Percentiles rank a stretch among this genome's conserved stretches.
Conservation (phyloP, 1,139 yeast genomes). For the Lodderomyces jiufengensis region DNA sequence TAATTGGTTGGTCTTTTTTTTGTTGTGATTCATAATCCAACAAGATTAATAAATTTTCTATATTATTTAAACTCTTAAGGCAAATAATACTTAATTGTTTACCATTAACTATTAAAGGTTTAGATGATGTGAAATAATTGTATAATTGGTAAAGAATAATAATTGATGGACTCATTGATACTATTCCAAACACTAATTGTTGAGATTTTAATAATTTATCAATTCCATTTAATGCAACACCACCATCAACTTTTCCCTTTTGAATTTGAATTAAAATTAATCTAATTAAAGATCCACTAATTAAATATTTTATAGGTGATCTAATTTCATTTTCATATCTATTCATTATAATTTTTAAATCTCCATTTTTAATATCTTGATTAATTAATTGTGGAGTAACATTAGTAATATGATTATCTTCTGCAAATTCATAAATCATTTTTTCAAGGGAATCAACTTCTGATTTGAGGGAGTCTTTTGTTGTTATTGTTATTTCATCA, state of each 20-base stretch:
- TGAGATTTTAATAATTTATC: constrained; percentile 87
- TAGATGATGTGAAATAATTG: constrained; percentile 24
- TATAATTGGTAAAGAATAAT: constrained; percentile 49
- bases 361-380: constrained; percentile 57
- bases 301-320: constrained; percentile 60
- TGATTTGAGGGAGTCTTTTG: constrained; percentile 72
- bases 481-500: constrained; percentile 70
- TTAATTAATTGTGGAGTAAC: constrained; percentile 22
- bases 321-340: constrained; percentile 75
- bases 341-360: constrained; percentile 73
- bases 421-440: constrained; percentile 77
- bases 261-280: constrained; percentile 85
- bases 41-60: constrained; percentile 50
- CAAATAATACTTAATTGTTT: constrained; percentile 42
- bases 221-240: constrained; percentile 83
- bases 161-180: constrained; percentile 82
- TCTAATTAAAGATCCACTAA: constrained; percentile 69
- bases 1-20: not conserved
- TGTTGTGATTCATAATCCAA: constrained; percentile 6
- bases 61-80: constrained; percentile 50
- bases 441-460: constrained; percentile 80
- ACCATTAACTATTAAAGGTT: constrained; percentile 40
- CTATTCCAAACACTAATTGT: constrained; percentile 86
- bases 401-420: constrained; percentile 33
- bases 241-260: constrained; percentile 94